Conservation (phyloP, 73 alveolate genomes). For the Paramecium tetraurelia region DNA sequence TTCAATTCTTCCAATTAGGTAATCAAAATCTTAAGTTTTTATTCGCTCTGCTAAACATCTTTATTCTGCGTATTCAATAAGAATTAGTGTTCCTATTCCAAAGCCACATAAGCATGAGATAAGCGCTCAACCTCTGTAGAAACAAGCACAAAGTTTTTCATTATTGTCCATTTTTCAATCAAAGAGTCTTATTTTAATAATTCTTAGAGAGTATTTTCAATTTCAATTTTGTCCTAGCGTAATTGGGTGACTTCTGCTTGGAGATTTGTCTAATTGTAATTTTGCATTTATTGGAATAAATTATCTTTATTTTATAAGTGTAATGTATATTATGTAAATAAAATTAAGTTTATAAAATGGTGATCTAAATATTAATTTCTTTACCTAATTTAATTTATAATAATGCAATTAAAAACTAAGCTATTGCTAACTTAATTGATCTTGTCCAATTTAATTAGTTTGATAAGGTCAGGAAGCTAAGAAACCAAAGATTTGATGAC, state of each 20-base stretch:
- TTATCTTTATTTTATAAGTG: neutral
- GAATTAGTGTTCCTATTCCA: neutral
- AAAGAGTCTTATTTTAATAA: neutral
- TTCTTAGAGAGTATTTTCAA: neutral
- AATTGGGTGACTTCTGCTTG: neutral
- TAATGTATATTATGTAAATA: too few relatives aligned
- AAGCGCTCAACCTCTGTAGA: neutral
- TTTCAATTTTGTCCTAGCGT: neutral
- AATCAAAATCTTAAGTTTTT: neutral
- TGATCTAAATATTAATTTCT: neutral
- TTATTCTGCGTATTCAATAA: neutral
- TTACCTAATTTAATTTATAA: neutral
- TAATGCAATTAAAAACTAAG: neutral
- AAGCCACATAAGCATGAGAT: neutral
- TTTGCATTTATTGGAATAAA: neutral
- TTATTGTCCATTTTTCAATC: conserved; percentile 25
- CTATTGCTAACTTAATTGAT: neutral
- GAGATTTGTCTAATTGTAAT: neutral
- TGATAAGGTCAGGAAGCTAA: neutral
- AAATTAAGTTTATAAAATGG: too few relatives aligned
- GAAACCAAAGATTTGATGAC: neutral
- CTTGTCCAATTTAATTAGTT: neutral
- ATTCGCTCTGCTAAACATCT: neutral
- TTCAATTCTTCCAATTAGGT: neutral
- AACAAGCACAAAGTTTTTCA: conserved; percentile 12